Conservation (phyloP, 208 protist species). For the Leishmania martiniquensis region DNA sequence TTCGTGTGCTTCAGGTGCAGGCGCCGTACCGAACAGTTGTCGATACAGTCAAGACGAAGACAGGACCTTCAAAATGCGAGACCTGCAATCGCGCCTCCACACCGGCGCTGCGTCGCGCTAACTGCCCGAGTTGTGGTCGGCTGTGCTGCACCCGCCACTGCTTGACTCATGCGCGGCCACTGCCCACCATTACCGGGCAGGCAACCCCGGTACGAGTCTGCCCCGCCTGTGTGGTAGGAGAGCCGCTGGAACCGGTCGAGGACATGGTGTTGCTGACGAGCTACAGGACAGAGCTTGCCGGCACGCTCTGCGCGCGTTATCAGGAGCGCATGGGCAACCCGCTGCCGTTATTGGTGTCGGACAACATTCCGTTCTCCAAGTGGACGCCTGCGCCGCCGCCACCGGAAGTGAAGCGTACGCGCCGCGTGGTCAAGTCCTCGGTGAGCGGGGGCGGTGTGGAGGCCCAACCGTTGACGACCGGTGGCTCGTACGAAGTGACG, state of each 20-base stretch:
- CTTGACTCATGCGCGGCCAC: conserved; percentile 49
- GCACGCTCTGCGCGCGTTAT: conserved; percentile 55
- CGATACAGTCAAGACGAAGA: conserved; percentile 22
- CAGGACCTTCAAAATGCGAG: conserved; percentile 31
- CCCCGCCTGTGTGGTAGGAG: conserved; percentile 49
- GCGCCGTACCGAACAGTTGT: conserved; percentile 50
- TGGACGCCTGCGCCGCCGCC: conserved; percentile 26
- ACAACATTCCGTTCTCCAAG: conserved; percentile 22
- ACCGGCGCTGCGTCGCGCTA: conserved; percentile 50
- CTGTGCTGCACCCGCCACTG: conserved; percentile 64
- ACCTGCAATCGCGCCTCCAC: conserved; percentile 25
- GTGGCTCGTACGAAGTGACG: conserved; percentile 31
- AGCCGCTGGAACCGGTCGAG: conserved; percentile 67
- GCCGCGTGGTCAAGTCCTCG: not conserved
- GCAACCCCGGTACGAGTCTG: conserved; percentile 40
- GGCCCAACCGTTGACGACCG: conserved; percentile 15
- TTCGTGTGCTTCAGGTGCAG: conserved; percentile 62
- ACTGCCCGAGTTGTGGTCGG: conserved; percentile 75
- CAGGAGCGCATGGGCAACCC: conserved; percentile 66
- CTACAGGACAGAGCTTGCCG: conserved; percentile 74
- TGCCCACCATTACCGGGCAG: conserved; percentile 52
- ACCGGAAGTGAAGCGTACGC: conserved; percentile 6
- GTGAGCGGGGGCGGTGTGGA: conserved; percentile 6
- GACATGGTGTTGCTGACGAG: conserved; percentile 70
- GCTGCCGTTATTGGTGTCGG: conserved; percentile 42